Evolutionary conservation across 164 flowering plant genomes (phyloP), one percentile per base, ranked within the genome.

Genomic region (Magnolia sinica): DNA sequence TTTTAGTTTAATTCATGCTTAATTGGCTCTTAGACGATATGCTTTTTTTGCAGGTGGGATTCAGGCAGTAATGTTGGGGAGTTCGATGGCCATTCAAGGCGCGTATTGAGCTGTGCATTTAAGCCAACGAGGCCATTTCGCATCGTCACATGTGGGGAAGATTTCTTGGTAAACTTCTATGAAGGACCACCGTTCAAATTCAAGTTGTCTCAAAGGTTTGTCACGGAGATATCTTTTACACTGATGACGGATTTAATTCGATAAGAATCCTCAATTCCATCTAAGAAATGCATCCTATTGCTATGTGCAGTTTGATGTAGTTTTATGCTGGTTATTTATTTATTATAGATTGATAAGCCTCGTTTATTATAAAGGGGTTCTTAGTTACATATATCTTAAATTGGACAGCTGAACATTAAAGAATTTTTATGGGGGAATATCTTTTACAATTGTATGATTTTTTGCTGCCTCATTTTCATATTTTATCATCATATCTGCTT

Each of bases 141-240:
- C 16, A 92, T 96, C 76, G 97, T 87, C 22, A 91, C 98, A 2
- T 96, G 99, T 81, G 99, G 98, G 23, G 99, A 96, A 83, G 99
- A 96, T 82, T 96, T 91, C 78, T 79, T 94, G 87, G 97, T 92
- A 73, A 96, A 96, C 75, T 94, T 92, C 76, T 96, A 96, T 77
- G 99, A 96, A 87, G 98, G 99, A 14, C 98, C 98, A 7, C 99
- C 99, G n/a, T 96, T 96, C 82, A 96, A 87, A 81, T 96, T 96
- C 87, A 96, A 96, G 91, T 84, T 76, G 22, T 96, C 99, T 73
- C 91, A 85, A 79, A 92, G 99, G 99, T 94, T 81, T 71, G 80
- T 71, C 22, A 8, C 22, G 24, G n/a, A 50, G 49, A 61, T 50
- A 45, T 74, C 3, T 7, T 50, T 37, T 37, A 37, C 11, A n/a